Conservation (phyloP, 257 asterid genomes). For the Verbascum thapsus region DNA sequence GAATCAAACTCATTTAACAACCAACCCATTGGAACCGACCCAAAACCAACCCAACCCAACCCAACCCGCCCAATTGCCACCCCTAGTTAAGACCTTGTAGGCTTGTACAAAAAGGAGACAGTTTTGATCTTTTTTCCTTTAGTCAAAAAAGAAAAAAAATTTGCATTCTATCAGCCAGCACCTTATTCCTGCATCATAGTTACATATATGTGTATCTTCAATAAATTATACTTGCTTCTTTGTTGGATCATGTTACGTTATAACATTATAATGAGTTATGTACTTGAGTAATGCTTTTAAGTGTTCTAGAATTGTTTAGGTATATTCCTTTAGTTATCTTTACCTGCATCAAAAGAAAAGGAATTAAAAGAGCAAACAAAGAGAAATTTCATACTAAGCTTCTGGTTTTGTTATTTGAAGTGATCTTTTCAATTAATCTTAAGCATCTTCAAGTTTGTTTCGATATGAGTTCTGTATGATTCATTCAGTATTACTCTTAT, state of each 20-base stretch:
- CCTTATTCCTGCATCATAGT: too few relatives aligned
- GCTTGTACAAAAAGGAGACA: too few relatives aligned
- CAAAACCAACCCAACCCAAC: too few relatives aligned
- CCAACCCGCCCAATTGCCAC: too few relatives aligned
- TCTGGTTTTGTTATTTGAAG: neutral
- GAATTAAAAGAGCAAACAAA: neutral
- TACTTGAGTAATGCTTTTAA: neutral
- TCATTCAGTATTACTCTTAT: neutral
- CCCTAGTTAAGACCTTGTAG: too few relatives aligned
- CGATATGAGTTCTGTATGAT: neutral
- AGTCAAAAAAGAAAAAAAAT: too few relatives aligned
- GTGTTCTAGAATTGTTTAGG: neutral
- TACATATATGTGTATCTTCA: neutral
- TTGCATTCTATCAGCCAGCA: too few relatives aligned
- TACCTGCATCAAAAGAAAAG: too few relatives aligned
- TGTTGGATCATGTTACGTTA: slow-evolving; percentile 1
- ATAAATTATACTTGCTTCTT: slow-evolving; percentile 1
- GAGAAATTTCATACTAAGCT: neutral
- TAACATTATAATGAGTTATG: slow-evolving; percentile 12
- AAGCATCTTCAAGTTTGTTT: neutral
- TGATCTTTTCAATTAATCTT: slow-evolving; percentile 3
- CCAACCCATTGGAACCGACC: too few relatives aligned
- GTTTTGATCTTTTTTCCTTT: neutral
- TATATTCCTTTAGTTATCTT: too few relatives aligned
- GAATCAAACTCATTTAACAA: too few relatives aligned